Percentiles rank a stretch among this genome's conserved stretches.
Conservation (phyloP, 2,329 filamentous ascomycete genomes). For the Phialophora macrospora region DNA sequence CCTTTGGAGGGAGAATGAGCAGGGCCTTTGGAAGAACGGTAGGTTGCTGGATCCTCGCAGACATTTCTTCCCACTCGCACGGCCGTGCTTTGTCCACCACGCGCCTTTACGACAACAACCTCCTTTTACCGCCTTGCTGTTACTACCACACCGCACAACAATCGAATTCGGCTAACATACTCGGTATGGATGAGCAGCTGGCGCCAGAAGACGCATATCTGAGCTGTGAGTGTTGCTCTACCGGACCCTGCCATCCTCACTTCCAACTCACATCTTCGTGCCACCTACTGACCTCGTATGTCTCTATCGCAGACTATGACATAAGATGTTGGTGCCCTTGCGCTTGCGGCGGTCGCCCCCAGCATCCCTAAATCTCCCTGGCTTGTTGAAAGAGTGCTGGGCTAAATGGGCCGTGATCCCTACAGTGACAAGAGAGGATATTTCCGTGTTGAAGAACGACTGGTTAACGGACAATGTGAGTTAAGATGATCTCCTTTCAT, state of each 20-base stretch:
- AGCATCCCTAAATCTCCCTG: not conserved
- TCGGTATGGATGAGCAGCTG: constrained; percentile 44
- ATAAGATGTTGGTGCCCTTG: constrained; percentile 61
- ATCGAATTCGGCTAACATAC: constrained; percentile 22
- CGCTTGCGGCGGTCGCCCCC: not conserved
- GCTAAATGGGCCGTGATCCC: constrained; percentile 21
- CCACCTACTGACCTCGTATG: constrained; percentile 4
- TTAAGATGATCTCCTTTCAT: constrained; percentile 26
- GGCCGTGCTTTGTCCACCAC: not conserved
- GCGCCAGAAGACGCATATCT: constrained; percentile 71
- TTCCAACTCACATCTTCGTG: constrained; percentile 5
- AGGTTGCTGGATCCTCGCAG: constrained; percentile 32
- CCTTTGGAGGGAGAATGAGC: constrained; percentile 59
- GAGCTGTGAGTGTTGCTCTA: constrained; percentile 62
- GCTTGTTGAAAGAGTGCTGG: constrained; percentile 1
- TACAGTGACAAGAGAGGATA: constrained; percentile 83
- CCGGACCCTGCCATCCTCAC: not conserved
- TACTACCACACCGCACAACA: not conserved
- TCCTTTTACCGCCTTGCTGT: constrained; percentile 2
- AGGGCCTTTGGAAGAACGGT: constrained; percentile 59
- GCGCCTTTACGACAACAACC: not conserved
- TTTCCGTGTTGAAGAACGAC: constrained; percentile 85
- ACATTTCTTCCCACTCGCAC: not conserved
- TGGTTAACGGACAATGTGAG: constrained; percentile 95
- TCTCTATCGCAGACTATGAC: constrained; percentile 61